Evolutionary conservation across 257 asterid species (phyloP).

Genomic region (Solanum chmielewskii): DNA sequence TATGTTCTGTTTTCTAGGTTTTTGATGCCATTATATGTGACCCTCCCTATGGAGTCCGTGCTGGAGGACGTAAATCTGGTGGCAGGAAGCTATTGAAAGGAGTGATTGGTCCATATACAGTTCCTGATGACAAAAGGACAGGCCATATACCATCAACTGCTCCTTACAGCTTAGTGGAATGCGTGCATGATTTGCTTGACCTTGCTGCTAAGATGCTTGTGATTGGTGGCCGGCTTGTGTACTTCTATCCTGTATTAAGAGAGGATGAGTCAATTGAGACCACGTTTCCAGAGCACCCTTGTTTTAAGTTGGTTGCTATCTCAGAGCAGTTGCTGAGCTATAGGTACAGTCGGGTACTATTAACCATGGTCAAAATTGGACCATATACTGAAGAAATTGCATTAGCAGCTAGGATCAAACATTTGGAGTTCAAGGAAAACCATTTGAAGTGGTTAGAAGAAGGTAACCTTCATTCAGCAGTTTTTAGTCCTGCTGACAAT

Average conservation of each 20-base stretch:
- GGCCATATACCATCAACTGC: slow-evolving; percentile 98
- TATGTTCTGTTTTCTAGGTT: slow-evolving; percentile 28
- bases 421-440: slow-evolving; percentile 67
- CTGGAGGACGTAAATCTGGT: slow-evolving; percentile 99
- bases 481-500: slow-evolving; percentile 56
- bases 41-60: slow-evolving; percentile 99
- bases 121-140: slow-evolving; percentile 82
- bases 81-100: slow-evolving; percentile 99
- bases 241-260: slow-evolving; percentile 80
- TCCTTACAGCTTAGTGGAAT: slow-evolving; percentile 85
- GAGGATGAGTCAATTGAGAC: slow-evolving; percentile 52
- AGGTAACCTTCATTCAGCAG: slow-evolving; percentile 89
- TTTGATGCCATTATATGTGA: slow-evolving; percentile 96
- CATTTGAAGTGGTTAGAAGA: slow-evolving; percentile 95
- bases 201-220: slow-evolving; percentile 88
- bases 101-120: slow-evolving; percentile 62
- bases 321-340: slow-evolving; percentile 89
- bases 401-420: slow-evolving; percentile 52
- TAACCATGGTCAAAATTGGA: slow-evolving; percentile 60
- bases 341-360: slow-evolving; percentile 74
- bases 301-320: slow-evolving; percentile 55
- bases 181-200: slow-evolving; percentile 94
- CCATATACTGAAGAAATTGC: slow-evolving; percentile 64
- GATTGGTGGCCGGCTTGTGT: slow-evolving; percentile 84
- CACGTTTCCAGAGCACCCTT: slow-evolving; percentile 80